Evolutionary conservation across 2,329 filamentous ascomycete species (phyloP).

Genomic region (Allantophomopsis cytisporea): DNA sequence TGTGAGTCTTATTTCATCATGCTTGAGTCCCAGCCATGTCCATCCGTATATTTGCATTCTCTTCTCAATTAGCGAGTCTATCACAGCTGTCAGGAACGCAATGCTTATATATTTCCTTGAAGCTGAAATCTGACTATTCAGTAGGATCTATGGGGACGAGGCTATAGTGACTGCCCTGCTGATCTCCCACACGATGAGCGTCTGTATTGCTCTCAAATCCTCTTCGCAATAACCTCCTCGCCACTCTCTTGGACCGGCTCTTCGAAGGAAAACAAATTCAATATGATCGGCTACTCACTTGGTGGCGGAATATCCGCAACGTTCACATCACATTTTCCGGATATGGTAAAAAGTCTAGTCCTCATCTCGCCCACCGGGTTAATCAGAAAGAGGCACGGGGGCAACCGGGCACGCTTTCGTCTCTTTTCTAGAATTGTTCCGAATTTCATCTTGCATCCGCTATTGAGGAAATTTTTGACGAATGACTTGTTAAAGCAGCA

Average conservation of each 20-base stretch:
- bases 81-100: too few relatives aligned
- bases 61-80: too few relatives aligned
- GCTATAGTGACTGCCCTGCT: conserved; percentile 58
- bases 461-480: conserved; percentile 3
- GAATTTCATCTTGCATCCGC: conserved; percentile 23
- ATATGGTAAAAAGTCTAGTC: conserved; percentile 54
- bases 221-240: conserved; percentile 51
- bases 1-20: conserved; percentile 33
- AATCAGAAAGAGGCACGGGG: conserved; percentile 42
- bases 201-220: conserved; percentile 52
- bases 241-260: conserved; percentile 37
- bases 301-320: conserved; percentile 61
- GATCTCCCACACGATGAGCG: conserved; percentile 45
- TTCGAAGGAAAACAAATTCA: conserved; percentile 36
- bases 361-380: conserved; percentile 71
- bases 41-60: background rate
- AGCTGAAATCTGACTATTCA: too few relatives aligned
- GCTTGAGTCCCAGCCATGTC: background rate
- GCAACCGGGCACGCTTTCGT: conserved; percentile 30
- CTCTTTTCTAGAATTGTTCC: conserved; percentile 42
- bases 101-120: too few relatives aligned
- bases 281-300: conserved; percentile 66
- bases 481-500: conserved; percentile 1
- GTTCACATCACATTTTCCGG: conserved; percentile 57
- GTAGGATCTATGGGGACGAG: conserved; percentile 67